These are phyloP conservation scores for Phytophthora litchii DNA, from an alignment of 352 stramenopile genomes.

Conservation along the genomic window DNA sequence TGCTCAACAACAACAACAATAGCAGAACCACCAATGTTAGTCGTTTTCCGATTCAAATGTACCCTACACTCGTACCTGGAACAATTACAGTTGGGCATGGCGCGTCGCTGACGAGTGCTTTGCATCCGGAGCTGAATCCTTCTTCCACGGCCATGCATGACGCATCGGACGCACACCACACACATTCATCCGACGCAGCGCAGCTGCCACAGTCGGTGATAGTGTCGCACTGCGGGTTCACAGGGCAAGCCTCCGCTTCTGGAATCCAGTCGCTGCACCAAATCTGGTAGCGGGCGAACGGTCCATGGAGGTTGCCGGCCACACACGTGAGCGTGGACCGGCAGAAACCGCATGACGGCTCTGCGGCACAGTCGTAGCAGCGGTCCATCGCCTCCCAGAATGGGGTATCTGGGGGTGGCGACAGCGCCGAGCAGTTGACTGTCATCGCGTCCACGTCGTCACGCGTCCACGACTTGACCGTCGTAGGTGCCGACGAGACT, in stretches of 20 bases:
- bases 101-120: slow-evolving; percentile 79
- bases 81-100: slow-evolving; percentile 86
- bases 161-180: slow-evolving; percentile 90
- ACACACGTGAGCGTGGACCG: slow-evolving; percentile 91
- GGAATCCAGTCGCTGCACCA: slow-evolving; percentile 72
- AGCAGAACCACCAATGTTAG: slow-evolving; percentile 18
- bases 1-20: slow-evolving; percentile 31
- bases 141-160: slow-evolving; percentile 89
- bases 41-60: background rate
- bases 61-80: slow-evolving; percentile 42
- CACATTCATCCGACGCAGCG: slow-evolving; percentile 65
- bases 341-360: slow-evolving; percentile 88
- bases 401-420: slow-evolving; percentile 46
- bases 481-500: slow-evolving; percentile 26
- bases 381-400: slow-evolving; percentile 71
- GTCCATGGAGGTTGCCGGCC: slow-evolving; percentile 62
- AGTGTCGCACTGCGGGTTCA: slow-evolving; percentile 61
- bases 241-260: slow-evolving; percentile 64
- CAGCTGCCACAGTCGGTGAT: slow-evolving; percentile 71
- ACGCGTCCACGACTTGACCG: slow-evolving; percentile 35
- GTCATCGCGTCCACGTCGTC: slow-evolving; percentile 19
- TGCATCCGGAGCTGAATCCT: slow-evolving; percentile 79
- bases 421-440: slow-evolving; percentile 62
- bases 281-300: slow-evolving; percentile 38
- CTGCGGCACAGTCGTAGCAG: slow-evolving; percentile 75